Base-by-base conservation (phyloP, 2,329 filamentous ascomycete species). In the Celoporthe dispersa region DNA sequence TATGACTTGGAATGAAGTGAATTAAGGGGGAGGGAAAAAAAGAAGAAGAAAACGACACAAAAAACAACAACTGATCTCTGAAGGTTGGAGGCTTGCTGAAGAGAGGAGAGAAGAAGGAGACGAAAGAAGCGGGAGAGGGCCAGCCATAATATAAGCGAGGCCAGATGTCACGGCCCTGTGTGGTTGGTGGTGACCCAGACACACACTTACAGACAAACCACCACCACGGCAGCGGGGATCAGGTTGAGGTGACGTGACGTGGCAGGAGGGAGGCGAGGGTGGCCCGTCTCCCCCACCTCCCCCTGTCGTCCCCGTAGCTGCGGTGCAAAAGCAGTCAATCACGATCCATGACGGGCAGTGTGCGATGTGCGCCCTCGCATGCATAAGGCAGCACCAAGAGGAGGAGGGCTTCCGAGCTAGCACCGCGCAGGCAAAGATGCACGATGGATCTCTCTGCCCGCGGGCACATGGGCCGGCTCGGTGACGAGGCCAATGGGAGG, bases 71-170 rank as follows among this genome's bases (percentile, higher is more conserved):
- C 81, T 81, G 82, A 83, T 83, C 85, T 84, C 84, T 78, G 80
- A 79, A 76, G 78, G 82, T 85, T 85, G 81, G 84, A 78, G 83
- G 84, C 89, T 92, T 92, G 90, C 90, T 91, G 85, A 85, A 85
- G 89, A 88, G 77, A 77, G 77, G 81, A 77, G 78, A 76, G 57
- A 79, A 76, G 75, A 76, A 78, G 76, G 75, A 76, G 77, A 77
- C 78, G 78, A 78, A 77, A 78, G 41, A 78, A 78, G 76, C 74
- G 61, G 75, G 78, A 79, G 76, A 75, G 74, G 65, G 75, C 75
- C 76, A 74, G 71, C 75, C 79, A 79, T 81, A 84, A 83, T 83
- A 83, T 79, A 74, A 70, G 75, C 75, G 76, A 71, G 78, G 78
- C 76, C 77, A 74, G 73, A 75, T 75, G 75, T 73, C 71, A 75